Evolutionary conservation across 257 asterid species (phyloP), one percentile per base, ranked within the genome.

Genomic region (Linderniella brevidens): DNA sequence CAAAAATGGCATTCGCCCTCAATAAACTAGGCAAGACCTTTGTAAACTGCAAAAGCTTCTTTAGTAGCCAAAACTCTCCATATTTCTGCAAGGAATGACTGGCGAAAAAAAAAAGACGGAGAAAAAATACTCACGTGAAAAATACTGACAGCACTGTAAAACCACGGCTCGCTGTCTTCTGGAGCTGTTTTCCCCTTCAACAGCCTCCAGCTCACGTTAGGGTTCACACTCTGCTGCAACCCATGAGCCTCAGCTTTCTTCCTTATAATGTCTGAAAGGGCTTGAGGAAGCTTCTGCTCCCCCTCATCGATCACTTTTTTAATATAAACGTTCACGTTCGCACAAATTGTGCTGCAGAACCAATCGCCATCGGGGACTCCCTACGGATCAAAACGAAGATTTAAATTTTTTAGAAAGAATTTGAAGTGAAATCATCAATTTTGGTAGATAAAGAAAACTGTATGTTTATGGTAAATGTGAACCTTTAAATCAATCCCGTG

Each of bases 281-380:
- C 59, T 50, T 75, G 88, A 1, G 88, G 84, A 72, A 85, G 77
- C 58, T 19, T 60, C 60, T 55, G 78, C 41, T 81, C 94, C 13
- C 94, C 96, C 35, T 62, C 71, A 2, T 45, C 56, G 17, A 79
- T 63, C 62, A 71, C 57, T 55, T 79, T 73, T 63, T 58, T 67
- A 52, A 90, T 79, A 43, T 71, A 37, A 41, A 67, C 59, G 54
- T 79, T 77, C 52, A 86, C 64, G 50, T 19, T 56, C 38, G 62
- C 62, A 70, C 99, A 90, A 25, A 53, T 70, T 29, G n/a, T 53
- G 61, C 78, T 57, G 55, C 98, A 88, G 70, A 84, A 90, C 99
- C 99, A 90, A 37, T 79, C 78, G 39, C 68, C 69, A 36, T 69
- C 63, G 3, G 99, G 94, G 62, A 81, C 57, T 47, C 73, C 94